A percentile compares a stretch with the other conserved stretches of the same genome.
phyloP scores from a whole-genome alignment of 2,329 filamentous ascomycete genomes.

The Balansia obtecta region DNA sequence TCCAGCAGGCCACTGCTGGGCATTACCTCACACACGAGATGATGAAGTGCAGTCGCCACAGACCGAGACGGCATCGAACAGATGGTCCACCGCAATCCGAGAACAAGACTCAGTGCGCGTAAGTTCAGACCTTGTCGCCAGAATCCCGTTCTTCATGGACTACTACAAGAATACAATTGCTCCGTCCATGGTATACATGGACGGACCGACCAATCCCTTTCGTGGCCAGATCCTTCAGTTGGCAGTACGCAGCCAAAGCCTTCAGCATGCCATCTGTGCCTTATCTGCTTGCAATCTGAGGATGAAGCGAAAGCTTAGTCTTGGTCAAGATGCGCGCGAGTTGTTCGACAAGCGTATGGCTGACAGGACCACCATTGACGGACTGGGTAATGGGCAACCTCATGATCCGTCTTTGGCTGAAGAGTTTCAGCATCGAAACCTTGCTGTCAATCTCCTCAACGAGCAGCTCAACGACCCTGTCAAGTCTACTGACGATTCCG shows the following conservation, averaged over 20 bases:
- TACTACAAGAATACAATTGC: conserved; percentile 92
- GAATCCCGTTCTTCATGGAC: conserved; percentile 80
- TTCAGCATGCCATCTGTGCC: conserved; percentile 89
- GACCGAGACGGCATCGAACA: conserved; percentile 31
- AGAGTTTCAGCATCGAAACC: conserved; percentile 66
- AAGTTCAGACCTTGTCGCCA: conserved; percentile 54
- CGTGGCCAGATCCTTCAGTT: conserved; percentile 70
- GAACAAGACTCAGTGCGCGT: conserved; percentile 36
- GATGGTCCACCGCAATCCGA: conserved; percentile 31
- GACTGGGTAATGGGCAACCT: conserved; percentile 32
- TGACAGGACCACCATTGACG: conserved; percentile 32
- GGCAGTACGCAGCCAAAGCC: conserved; percentile 62
- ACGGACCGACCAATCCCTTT: conserved; percentile 76
- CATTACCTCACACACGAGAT: conserved; percentile 25
- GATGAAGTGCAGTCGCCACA: conserved; percentile 33
- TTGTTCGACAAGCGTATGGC: conserved; percentile 33
- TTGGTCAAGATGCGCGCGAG: conserved; percentile 44
- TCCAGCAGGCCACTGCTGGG: conserved; percentile 36
- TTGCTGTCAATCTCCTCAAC: conserved; percentile 74
- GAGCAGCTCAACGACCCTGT: conserved; percentile 66
- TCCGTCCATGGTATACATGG: conserved; percentile 82
- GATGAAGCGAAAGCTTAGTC: conserved; percentile 61
- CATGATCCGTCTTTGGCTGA: conserved; percentile 62
- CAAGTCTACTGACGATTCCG: conserved; percentile 71
- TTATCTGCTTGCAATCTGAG: conserved; percentile 80